Percentiles rank a stretch among this genome's conserved stretches.
These are phyloP conservation scores for Microstroma glucosiphilum DNA, from an alignment of 1,284 basidiomycete species.

Conservation along the genomic window DNA sequence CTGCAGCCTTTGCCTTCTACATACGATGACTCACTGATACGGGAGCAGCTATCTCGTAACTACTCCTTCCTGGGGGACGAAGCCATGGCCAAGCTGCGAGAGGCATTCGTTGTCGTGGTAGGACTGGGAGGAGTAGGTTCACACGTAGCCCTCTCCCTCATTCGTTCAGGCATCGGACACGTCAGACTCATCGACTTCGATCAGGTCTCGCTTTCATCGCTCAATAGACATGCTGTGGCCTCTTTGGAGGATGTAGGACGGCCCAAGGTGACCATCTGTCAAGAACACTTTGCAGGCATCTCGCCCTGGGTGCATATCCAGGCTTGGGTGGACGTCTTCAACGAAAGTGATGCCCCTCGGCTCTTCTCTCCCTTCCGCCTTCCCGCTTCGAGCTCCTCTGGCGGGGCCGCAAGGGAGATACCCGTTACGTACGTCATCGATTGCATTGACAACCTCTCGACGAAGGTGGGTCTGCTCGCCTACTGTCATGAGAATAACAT, in stretches of 20 bases:
- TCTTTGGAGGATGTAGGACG: conserved; percentile 82
- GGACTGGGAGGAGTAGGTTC: conserved; percentile 95
- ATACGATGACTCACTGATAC: conserved; percentile 51
- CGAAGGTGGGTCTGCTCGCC: conserved; percentile 59
- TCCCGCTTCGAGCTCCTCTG: neutral
- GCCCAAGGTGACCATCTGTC: conserved; percentile 81
- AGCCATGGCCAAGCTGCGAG: conserved; percentile 71
- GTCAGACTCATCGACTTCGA: conserved; percentile 49
- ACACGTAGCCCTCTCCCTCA: conserved; percentile 83
- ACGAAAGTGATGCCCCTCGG: conserved; percentile 27
- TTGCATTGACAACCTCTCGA: conserved; percentile 88
- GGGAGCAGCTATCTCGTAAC: conserved; percentile 75
- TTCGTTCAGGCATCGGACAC: conserved; percentile 42
- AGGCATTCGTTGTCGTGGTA: conserved; percentile 74
- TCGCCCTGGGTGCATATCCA: conserved; percentile 63
- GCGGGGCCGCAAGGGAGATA: neutral
- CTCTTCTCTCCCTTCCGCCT: conserved; percentile 21
- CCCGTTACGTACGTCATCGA: conserved; percentile 44
- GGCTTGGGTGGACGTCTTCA: conserved; percentile 42
- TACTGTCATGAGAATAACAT: conserved; percentile 43
- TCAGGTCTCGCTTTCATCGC: conserved; percentile 57
- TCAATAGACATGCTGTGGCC: conserved; percentile 74
- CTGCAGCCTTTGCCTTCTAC: neutral
- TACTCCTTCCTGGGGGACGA: conserved; percentile 92
- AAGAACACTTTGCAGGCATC: conserved; percentile 65